Evolutionary conservation across 2,329 filamentous ascomycete genomes (phyloP).

Genomic region (Sporothrix curviconia): DNA sequence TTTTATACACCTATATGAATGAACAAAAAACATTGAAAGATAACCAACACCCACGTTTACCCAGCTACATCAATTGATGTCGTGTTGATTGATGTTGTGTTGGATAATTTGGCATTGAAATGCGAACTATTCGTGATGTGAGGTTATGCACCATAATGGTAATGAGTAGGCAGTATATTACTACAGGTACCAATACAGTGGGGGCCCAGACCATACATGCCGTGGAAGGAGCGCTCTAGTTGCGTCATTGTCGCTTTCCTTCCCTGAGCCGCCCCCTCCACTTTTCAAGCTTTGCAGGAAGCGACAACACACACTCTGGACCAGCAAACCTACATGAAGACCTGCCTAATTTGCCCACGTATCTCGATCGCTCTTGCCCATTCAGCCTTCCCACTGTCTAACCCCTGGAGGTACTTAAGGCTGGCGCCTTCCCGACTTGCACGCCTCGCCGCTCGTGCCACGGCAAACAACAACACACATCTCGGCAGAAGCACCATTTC

Average conservation of each 20-base stretch:
- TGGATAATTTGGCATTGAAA: neutral
- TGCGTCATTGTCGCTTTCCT: constrained; percentile 14
- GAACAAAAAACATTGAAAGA: constrained; percentile 12
- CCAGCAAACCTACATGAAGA: too few species aligned
- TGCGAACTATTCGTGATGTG: too few species aligned
- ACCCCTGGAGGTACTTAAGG: constrained; percentile 3
- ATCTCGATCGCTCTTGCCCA: neutral
- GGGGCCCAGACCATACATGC: too few species aligned
- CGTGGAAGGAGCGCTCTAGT: neutral
- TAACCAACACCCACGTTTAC: neutral
- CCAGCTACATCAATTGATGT: too few species aligned
- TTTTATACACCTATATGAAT: neutral
- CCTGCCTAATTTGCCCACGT: neutral
- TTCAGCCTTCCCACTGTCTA: neutral
- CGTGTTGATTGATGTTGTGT: neutral
- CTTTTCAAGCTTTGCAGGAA: neutral
- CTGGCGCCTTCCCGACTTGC: constrained; percentile 3
- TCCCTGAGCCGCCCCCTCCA: constrained; percentile 9
- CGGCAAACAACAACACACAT: neutral
- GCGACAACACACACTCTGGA: neutral
- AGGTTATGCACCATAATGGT: too few species aligned
- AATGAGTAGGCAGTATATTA: too few species aligned
- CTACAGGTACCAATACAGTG: neutral
- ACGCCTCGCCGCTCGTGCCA: neutral
- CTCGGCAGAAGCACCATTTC: neutral